A percentile compares a stretch with the other conserved stretches of the same genome.
Conservation (phyloP, 208 protist genomes). For the Trypanosoma avium region DNA sequence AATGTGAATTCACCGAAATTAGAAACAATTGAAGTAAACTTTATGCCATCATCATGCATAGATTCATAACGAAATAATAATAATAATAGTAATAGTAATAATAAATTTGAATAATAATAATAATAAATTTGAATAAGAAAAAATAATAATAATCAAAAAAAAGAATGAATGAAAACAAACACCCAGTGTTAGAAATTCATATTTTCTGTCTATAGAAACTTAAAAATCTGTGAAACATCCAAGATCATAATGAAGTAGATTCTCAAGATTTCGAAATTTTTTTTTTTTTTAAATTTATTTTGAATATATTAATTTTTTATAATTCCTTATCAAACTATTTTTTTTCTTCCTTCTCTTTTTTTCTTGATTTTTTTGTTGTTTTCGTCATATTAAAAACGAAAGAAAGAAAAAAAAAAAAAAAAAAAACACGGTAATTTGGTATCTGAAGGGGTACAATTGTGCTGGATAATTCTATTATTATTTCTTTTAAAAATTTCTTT, state of each 20-base stretch:
- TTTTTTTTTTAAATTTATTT: not conserved
- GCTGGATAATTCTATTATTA: too few relatives aligned
- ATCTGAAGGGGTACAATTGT: too few relatives aligned
- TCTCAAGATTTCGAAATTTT: too few relatives aligned
- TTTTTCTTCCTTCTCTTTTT: constrained; percentile 1
- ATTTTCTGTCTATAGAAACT: too few relatives aligned
- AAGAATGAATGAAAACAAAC: not conserved
- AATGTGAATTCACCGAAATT: constrained; percentile 75
- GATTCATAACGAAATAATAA: not conserved
- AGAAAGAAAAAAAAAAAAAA: not conserved
- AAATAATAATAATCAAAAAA: not conserved
- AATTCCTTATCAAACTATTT: not conserved
- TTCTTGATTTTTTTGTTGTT: not conserved
- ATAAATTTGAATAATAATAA: not conserved
- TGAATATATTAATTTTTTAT: too few relatives aligned
- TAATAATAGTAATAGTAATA: not conserved
- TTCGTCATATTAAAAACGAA: not conserved
- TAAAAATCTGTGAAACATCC: too few relatives aligned
- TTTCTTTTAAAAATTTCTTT: too few relatives aligned
- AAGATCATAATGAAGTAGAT: too few relatives aligned
- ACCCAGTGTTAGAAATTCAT: too few relatives aligned
- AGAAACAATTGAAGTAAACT: constrained; percentile 41
- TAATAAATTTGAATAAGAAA: not conserved
- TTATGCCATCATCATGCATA: not conserved
- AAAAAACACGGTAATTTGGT: not conserved